Conservation (phyloP, 1,139 yeast species). For the Kluyveromyces marxianus region DNA sequence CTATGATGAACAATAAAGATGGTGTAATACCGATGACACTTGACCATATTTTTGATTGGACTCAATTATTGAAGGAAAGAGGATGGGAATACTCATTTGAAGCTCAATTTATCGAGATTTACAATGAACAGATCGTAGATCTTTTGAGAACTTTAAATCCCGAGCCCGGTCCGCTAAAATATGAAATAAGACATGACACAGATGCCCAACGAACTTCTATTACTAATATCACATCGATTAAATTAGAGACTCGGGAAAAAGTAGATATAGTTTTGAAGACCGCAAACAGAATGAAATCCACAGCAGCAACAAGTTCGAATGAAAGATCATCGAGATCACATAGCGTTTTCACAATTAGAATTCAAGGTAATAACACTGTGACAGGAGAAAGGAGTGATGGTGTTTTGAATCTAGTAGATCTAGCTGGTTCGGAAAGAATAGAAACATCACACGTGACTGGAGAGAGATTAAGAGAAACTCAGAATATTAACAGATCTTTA, state of each 20-base stretch:
- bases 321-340: constrained; percentile 70
- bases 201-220: constrained; percentile 45
- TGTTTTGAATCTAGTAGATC: constrained; percentile 64
- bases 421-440: constrained; percentile 89
- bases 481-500: constrained; percentile 79
- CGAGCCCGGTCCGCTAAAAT: constrained; percentile 32
- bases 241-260: constrained; percentile 41
- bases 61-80: constrained; percentile 39
- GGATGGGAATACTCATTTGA: constrained; percentile 62
- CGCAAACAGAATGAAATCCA: constrained; percentile 60
- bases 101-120: constrained; percentile 85
- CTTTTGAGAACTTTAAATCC: constrained; percentile 36
- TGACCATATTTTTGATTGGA: constrained; percentile 59
- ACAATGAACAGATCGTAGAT: constrained; percentile 76
- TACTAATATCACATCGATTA: constrained; percentile 49
- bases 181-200: constrained; percentile 72
- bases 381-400: constrained; percentile 53
- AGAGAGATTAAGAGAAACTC: constrained; percentile 78
- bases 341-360: constrained; percentile 61
- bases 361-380: constrained; percentile 46
- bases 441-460: constrained; percentile 71
- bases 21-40: constrained; percentile 85
- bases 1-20: constrained; percentile 67
- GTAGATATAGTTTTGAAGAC: constrained; percentile 44
- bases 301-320: constrained; percentile 78